Evolutionary conservation across 768 basidiomycete genomes (phyloP).

Genomic region (Xerocomellus chrysenteron): DNA sequence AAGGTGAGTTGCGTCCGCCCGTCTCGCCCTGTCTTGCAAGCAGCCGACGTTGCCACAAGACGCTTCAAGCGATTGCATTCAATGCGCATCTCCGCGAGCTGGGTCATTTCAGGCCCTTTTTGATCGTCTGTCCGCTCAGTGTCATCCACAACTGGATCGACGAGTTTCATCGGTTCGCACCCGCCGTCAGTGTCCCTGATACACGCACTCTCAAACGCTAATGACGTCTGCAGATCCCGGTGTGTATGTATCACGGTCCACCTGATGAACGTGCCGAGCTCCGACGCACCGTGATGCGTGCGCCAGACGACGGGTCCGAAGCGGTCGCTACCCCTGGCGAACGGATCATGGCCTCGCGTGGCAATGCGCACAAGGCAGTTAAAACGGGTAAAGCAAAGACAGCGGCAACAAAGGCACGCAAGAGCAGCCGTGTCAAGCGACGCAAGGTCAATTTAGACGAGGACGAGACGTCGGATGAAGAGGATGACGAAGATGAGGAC

Average conservation of each 20-base stretch:
- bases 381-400: slow-evolving; percentile 13
- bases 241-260: slow-evolving; percentile 88
- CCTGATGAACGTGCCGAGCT: slow-evolving; percentile 80
- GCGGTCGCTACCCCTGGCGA: slow-evolving; percentile 21
- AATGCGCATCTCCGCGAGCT: slow-evolving; percentile 83
- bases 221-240: slow-evolving; percentile 58
- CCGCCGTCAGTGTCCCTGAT: slow-evolving; percentile 48
- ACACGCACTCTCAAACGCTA: neutral
- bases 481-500: slow-evolving; percentile 14
- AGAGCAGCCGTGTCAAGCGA: slow-evolving; percentile 16
- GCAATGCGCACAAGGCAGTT: slow-evolving; percentile 14
- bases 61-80: slow-evolving; percentile 93
- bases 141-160: slow-evolving; percentile 90
- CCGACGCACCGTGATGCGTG: slow-evolving; percentile 57
- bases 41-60: slow-evolving; percentile 44
- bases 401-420: slow-evolving; percentile 11
- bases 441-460: slow-evolving; percentile 17
- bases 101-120: slow-evolving; percentile 68
- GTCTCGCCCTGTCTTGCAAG: neutral
- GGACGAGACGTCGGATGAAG: slow-evolving; percentile 8
- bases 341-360: slow-evolving; percentile 24
- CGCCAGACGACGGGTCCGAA: slow-evolving; percentile 29
- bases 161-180: slow-evolving; percentile 85
- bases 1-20: slow-evolving; percentile 46
- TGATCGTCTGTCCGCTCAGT: slow-evolving; percentile 90